Evolutionary conservation across 139 green algal genomes (phyloP).

Genomic region (Pleodorina starrii): DNA sequence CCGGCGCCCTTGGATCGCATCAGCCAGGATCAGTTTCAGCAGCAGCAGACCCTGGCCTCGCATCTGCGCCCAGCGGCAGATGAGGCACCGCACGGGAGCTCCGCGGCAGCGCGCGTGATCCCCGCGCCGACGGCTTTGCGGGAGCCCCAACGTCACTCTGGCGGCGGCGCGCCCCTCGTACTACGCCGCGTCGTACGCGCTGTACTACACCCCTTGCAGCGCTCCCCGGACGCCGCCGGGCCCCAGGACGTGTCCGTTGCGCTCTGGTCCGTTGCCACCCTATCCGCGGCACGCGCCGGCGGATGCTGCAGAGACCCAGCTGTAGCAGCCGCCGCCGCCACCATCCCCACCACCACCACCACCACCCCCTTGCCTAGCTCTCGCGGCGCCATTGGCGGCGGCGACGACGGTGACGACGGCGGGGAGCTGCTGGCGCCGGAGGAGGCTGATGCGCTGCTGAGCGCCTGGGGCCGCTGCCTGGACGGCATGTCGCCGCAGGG

Average conservation of each 20-base stretch:
- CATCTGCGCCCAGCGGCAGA: too few relatives aligned
- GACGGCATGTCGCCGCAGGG: slow-evolving; percentile 11
- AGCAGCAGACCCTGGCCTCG: too few relatives aligned
- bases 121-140: too few relatives aligned
- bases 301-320: background rate
- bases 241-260: slow-evolving; percentile 35
- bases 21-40: too few relatives aligned
- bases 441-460: background rate
- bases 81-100: too few relatives aligned
- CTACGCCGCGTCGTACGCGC: background rate
- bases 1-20: too few relatives aligned
- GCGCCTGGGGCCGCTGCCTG: background rate
- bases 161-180: background rate
- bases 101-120: too few relatives aligned
- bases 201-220: background rate
- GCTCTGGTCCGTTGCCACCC: slow-evolving; percentile 28
- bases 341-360: too few relatives aligned
- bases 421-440: background rate
- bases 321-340: background rate
- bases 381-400: background rate
- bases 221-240: background rate
- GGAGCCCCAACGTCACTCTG: too few relatives aligned
- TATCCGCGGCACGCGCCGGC: background rate
- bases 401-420: background rate
- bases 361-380: background rate